A percentile compares a stretch with the other conserved stretches of the same genome.
These are phyloP conservation scores for Wickerhamomyces pijperi DNA, from an alignment of 805 yeast species.

Conservation along the genomic window DNA sequence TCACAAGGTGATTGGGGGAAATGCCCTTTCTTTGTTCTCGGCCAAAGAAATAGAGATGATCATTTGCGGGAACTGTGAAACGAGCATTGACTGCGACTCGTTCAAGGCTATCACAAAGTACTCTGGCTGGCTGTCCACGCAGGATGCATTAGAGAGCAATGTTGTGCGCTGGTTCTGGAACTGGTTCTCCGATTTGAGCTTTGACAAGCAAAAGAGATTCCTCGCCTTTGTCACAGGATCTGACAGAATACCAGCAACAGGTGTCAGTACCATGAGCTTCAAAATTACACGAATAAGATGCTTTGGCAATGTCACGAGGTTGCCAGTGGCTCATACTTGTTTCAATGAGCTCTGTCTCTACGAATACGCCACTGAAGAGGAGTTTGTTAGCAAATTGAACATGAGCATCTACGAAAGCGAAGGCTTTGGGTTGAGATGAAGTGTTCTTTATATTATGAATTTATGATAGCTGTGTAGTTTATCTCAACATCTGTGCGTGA, in stretches of 20 bases:
- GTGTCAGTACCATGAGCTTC: conserved; percentile 64
- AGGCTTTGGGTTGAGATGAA: conserved; percentile 74
- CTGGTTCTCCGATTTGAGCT: conserved; percentile 37
- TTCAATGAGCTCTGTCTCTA: conserved; percentile 81
- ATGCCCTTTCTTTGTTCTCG: conserved; percentile 68
- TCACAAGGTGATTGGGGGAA: conserved; percentile 63
- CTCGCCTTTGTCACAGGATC: conserved; percentile 81
- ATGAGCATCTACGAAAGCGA: conserved; percentile 69
- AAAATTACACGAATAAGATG: conserved; percentile 47
- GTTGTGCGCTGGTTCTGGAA: conserved; percentile 85
- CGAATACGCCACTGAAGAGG: conserved; percentile 46
- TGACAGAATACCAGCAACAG: conserved; percentile 88
- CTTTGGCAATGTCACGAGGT: conserved; percentile 22
- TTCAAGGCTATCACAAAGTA: conserved; percentile 68
- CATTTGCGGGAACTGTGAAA: conserved; percentile 64
- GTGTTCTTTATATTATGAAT: too few relatives aligned
- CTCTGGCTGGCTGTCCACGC: conserved; percentile 42
- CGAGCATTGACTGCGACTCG: conserved; percentile 51
- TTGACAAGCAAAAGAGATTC: conserved; percentile 45
- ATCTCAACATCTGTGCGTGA: too few relatives aligned
- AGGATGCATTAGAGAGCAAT: conserved; percentile 25
- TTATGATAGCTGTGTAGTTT: too few relatives aligned
- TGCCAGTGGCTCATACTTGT: conserved; percentile 90
- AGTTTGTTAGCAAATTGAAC: conserved; percentile 45
- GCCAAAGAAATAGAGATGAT: conserved; percentile 75